Base-by-base conservation (phyloP, 2,329 filamentous ascomycete species). In the Fusarium newnesense region DNA sequence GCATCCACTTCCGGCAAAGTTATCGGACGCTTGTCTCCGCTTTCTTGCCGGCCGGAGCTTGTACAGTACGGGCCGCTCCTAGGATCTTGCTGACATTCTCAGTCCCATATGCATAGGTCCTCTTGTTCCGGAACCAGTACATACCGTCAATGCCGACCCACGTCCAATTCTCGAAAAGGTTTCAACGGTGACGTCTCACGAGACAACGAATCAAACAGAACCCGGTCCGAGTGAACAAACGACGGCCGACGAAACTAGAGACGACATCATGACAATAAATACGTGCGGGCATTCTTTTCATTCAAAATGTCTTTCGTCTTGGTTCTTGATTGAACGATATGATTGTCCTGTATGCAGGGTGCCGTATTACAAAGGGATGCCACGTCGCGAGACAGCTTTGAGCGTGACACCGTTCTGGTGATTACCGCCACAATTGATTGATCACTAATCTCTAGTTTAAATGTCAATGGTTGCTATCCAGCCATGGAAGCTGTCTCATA, bases 201-300 rank as follows among this genome's bases (percentile, higher is more conserved):
- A 44, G 13, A 16, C 60, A 21, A 49, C 42, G 12, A 42, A 37
- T 11, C 50, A 47, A 34, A 16, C 18, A 19, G 64, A 67, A 16
- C 18, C 46, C 1, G 18, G 24, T 42, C 44, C 52, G 6, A 36
- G 19, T 12, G 28, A 15, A 39, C 67, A 73, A 36, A 53, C 46
- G 1, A 36, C 28, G 24, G 24, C 28, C 26, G 39, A 54, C 40
- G 16, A 21, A 13, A 12, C 34, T 21, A 58, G 68, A 12, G 60
- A 80, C 57, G 81, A 84, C 7, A 74, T 84, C 8, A 36, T 85
- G 56, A 81, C 78, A 50, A 69, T 84, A 53, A 81, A 81, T 47
- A 72, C 60, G 26, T 85, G 83, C 44, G 79, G 77, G 2, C 84
- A 85, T 46, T 72, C 79, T 4, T 85, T 84, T 60, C 83, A 85